phyloP scores from a whole-genome alignment of 495 filamentous ascomycete species.

The Lichenothelia convexa region DNA sequence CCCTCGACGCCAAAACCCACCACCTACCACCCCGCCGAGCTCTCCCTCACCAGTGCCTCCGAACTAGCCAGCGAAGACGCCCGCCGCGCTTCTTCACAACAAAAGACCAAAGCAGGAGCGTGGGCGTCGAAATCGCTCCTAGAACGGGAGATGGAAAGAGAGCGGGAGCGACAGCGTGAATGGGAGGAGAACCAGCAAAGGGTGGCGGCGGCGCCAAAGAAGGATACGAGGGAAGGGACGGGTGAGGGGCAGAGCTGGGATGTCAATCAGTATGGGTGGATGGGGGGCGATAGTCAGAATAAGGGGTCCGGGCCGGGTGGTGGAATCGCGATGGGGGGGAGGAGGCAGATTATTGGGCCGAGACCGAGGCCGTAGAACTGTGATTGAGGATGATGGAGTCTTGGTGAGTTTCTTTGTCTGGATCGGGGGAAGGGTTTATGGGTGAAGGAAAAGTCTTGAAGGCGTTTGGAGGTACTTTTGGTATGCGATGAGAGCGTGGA shows the following conservation, averaged over 20 bases:
- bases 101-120: constrained; percentile 52
- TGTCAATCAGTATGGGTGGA: constrained; percentile 73
- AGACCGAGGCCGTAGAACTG: constrained; percentile 31
- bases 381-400: too few relatives aligned
- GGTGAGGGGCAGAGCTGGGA: constrained; percentile 50
- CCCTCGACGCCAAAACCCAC: constrained; percentile 21
- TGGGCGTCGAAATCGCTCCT: constrained; percentile 70
- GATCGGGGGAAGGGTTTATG: too few relatives aligned
- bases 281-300: constrained; percentile 74
- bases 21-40: constrained; percentile 39
- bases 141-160: constrained; percentile 90
- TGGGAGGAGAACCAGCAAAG: constrained; percentile 83
- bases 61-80: constrained; percentile 55
- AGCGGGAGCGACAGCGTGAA: constrained; percentile 78
- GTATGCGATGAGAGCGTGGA: too few relatives aligned
- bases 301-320: constrained; percentile 28
- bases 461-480: too few relatives aligned
- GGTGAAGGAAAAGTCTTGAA: too few relatives aligned
- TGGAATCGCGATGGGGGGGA: constrained; percentile 51
- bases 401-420: too few relatives aligned
- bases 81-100: constrained; percentile 41
- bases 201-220: constrained; percentile 39
- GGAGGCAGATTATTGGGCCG: constrained; percentile 68
- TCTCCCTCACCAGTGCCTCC: constrained; percentile 28
- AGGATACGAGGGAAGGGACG: constrained; percentile 32